Conservation (phyloP, 2,329 filamentous ascomycete species). For the Ophiocordyceps camponoti-rufipedis region DNA sequence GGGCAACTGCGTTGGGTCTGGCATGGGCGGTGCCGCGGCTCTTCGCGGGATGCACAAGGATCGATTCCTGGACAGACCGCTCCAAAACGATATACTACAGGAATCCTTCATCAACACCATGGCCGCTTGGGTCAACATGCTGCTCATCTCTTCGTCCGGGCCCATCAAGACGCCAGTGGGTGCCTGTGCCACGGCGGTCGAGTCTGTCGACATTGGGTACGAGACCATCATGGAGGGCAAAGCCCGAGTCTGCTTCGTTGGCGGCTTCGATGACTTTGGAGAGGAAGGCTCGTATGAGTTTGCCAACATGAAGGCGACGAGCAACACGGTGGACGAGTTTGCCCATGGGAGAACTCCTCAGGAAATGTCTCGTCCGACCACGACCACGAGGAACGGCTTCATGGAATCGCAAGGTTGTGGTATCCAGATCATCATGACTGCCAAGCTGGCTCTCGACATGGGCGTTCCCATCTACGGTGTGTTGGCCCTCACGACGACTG, state of each 20-base stretch:
- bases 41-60: constrained; percentile 97
- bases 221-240: constrained; percentile 98
- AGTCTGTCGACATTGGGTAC: constrained; percentile 94
- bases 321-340: constrained; percentile 93
- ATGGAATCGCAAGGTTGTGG: constrained; percentile 99
- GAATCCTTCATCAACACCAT: constrained; percentile 99
- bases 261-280: constrained; percentile 97
- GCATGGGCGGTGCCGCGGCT: constrained; percentile 88
- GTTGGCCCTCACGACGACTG: constrained; percentile 81
- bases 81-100: constrained; percentile 97
- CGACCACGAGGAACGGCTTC: constrained; percentile 91
- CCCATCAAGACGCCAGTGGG: constrained; percentile 97
- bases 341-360: constrained; percentile 84
- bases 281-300: constrained; percentile 99
- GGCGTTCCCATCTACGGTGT: constrained; percentile 95
- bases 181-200: constrained; percentile 91
- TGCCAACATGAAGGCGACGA: constrained; percentile 99
- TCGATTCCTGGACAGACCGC: constrained; percentile 85
- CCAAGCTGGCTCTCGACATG: constrained; percentile 91
- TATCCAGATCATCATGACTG: constrained; percentile 97
- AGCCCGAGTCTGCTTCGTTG: constrained; percentile 90
- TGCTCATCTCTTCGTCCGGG: constrained; percentile 88
- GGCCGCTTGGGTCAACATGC: constrained; percentile 99
- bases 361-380: constrained; percentile 96
- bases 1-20: constrained; percentile 94